Base-by-base conservation (phyloP, 169 alveolate genomes). In the Cryptosporidium ryanae region DNA sequence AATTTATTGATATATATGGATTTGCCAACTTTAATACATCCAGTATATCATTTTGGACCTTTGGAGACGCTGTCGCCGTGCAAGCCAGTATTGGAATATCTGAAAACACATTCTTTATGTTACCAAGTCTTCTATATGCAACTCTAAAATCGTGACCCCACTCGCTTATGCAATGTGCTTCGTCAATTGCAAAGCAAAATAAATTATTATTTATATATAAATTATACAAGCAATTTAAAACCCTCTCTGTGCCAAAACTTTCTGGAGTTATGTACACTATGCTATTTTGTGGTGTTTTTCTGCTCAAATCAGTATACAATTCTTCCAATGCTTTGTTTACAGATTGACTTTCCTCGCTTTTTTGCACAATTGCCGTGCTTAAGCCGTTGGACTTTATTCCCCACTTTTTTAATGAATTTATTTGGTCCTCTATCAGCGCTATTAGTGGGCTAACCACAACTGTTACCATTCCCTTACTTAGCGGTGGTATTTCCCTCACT, bases 21-120 rank as follows among this genome's bases (percentile, higher is more conserved):
- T 89, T 91, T 65, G 66, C 93, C 83, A 96, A 93, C 27, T 93
- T 89, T 49, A 96, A 94, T 81, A 90, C 95, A 44, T 92, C 82
- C 15, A 94, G 95, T 18, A 98, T 96, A 92, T 98, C 99, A 31
- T 82, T 92, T 82, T 96, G 95, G 3, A 97, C 98, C 66, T 92
- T 94, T 65, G 96, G 96, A 12, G 99, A 96, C 13, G 99, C 99
- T 12, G 99, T 98, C 0, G 99, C 99, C 0, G 99, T 98, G 55
- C 97, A 90, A 18, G 98, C 98, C n/a, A 96, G 87, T 15, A 96
- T 93, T 0, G 99, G 99, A 17, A 98, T 96, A 23, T 91, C 91
- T 0, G 98, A 98, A 82, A 94, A 97, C 27, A 90, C 82, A 82
- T 67, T 84, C 84, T 96, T 93, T 34, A 98, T 67, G 27, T 92